A percentile compares a stretch with the other conserved stretches of the same genome.
phyloP scores from a whole-genome alignment of 768 basidiomycete species.

The Porpolomopsis calyptriformis region DNA sequence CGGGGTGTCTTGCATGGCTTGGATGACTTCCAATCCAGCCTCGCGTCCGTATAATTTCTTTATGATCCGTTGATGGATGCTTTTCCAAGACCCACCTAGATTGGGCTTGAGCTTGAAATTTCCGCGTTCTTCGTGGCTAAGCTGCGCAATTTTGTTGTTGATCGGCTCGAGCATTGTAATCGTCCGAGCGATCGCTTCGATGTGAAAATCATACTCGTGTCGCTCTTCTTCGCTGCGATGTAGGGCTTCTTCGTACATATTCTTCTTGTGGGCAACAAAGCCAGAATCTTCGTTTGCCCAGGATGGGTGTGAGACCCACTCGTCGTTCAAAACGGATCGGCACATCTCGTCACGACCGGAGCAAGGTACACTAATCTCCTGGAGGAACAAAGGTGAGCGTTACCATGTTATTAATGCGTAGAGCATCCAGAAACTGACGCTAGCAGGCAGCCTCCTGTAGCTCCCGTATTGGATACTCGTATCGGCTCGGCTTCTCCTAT shows the following conservation, averaged over 20 bases:
- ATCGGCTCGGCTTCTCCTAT: slow-evolving; percentile 52
- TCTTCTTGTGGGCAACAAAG: slow-evolving; percentile 86
- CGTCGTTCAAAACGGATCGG: slow-evolving; percentile 90
- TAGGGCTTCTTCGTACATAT: slow-evolving; percentile 91
- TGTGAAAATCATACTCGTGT: slow-evolving; percentile 98
- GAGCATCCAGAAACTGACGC: slow-evolving; percentile 39
- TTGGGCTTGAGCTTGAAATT: slow-evolving; percentile 84
- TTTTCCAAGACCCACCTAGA: slow-evolving; percentile 76
- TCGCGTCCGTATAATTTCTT: slow-evolving; percentile 97
- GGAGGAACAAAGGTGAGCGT: slow-evolving; percentile 5
- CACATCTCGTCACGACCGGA: slow-evolving; percentile 97
- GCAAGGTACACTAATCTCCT: slow-evolving; percentile 85
- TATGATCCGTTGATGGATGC: slow-evolving; percentile 84
- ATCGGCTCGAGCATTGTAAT: slow-evolving; percentile 88
- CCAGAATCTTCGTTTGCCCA: slow-evolving; percentile 92
- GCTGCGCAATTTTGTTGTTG: slow-evolving; percentile 72
- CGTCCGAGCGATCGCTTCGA: slow-evolving; percentile 88
- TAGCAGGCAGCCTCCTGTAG: slow-evolving; percentile 73
- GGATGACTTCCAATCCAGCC: slow-evolving; percentile 67
- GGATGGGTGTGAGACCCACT: slow-evolving; percentile 96
- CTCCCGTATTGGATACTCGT: slow-evolving; percentile 72
- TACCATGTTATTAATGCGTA: neutral
- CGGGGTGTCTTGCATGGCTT: slow-evolving; percentile 89
- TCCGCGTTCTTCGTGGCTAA: slow-evolving; percentile 67
- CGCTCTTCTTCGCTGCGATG: slow-evolving; percentile 96